Evolutionary conservation across 208 protist genomes (phyloP).

Genomic region (Acanthamoeba triangularis): DNA sequence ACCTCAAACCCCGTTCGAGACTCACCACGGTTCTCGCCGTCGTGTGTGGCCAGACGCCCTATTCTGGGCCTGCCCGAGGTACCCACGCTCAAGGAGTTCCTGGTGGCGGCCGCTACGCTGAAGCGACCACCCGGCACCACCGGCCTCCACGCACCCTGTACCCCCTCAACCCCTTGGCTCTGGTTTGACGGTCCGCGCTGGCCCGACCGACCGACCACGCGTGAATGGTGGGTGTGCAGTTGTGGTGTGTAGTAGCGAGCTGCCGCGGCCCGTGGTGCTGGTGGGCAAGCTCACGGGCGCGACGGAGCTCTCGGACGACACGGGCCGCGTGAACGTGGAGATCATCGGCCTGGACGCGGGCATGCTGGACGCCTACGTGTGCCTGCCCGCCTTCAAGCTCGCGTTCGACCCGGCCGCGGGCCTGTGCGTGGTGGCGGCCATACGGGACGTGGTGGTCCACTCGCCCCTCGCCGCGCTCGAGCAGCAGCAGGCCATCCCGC

Average conservation of each 20-base stretch:
- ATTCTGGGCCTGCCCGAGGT: conserved; percentile 47
- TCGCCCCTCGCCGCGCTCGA: not conserved
- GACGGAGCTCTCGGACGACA: conserved; percentile 10
- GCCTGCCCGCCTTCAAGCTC: not conserved
- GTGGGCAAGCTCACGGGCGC: conserved; percentile 14
- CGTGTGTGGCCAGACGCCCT: not conserved
- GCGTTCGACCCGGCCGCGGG: not conserved
- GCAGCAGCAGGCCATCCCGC: conserved; percentile 6
- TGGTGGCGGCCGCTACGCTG: not conserved
- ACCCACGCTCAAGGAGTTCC: conserved; percentile 16
- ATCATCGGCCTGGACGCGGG: not conserved
- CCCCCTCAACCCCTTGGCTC: too few relatives aligned
- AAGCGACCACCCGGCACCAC: not conserved
- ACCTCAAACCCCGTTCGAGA: not conserved
- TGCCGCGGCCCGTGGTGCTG: not conserved
- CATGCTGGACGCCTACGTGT: conserved; percentile 1
- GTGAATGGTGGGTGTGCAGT: not conserved
- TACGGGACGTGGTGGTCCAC: not conserved
- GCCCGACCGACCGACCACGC: too few relatives aligned
- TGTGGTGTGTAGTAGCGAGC: not conserved
- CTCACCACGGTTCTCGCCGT: too few relatives aligned
- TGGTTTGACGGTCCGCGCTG: not conserved
- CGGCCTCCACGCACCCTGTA: not conserved
- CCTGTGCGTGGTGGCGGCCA: not conserved
- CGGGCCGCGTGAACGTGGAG: not conserved